Evolutionary conservation across 306 rosid species (phyloP), one percentile per base, ranked within the genome.

Genomic region (Abrus precatorius): DNA sequence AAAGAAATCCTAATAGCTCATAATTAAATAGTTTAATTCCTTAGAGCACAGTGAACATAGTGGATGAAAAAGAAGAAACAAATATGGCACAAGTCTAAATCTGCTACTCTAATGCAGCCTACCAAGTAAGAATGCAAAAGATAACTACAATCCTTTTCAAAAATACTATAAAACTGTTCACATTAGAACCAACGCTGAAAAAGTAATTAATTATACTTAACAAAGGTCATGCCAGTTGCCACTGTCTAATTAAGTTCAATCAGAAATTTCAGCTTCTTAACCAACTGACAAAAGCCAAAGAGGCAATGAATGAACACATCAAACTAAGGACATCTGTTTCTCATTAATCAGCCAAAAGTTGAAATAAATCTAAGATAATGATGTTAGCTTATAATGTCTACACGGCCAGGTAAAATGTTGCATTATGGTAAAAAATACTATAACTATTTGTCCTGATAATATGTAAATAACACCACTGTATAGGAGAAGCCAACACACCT

Each of bases 401-500:
- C 49, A 69, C 57, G 59, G 68, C 49, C 9, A 28, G 44, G 12
- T 79, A 75, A 54, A 68, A 27, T 49, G 54, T 52, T 59, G 36
- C 9, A 48, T 11, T 60, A 50, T 5, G 69, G 28, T 54, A 41
- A 65, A 41, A 38, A 77, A 53, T 43, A 60, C 55, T 44, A 65
- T 36, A 71, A 71, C 55, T 62, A 40, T 55, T 71, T 55, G 56
- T 77, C 62, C 72, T n/a, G 73, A 54, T 38, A 76, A 62, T 9
- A 60, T 44, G 77, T 14, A 56, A 14, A 72, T 73, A 45, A 50
- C 28, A 72, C 82, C 33, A 69, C 56, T 62, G 44, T 68, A 77
- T 6, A 33, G 13, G 66, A 77, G 79, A 87, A 81, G 77, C 10
- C 10, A 40, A 27, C 63, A 3, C 64, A 92, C 98, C 92, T 92